These are phyloP conservation scores for Cokeromyces recurvatus DNA, from an alignment of 371 early-diverging fungal species.

Conservation along the genomic window DNA sequence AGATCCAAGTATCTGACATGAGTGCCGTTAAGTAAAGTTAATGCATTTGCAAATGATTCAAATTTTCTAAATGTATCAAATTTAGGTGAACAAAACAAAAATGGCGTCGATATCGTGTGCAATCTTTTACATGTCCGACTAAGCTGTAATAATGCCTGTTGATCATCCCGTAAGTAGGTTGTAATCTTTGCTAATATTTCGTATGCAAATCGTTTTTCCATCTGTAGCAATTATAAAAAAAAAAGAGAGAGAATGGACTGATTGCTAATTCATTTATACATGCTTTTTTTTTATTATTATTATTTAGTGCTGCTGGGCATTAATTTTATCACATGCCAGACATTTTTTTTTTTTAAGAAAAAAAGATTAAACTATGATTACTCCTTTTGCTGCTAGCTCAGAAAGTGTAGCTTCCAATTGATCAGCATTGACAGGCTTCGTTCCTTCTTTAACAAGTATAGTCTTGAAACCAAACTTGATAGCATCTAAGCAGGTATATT, in stretches of 20 bases:
- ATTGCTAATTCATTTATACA: no score
- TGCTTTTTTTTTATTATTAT: no score
- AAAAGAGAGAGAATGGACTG: no score
- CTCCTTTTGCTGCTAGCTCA: conserved; percentile 22
- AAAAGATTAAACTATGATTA: no score
- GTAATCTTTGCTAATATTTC: conserved; percentile 47
- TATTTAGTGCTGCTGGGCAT: no score
- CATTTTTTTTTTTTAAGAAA: no score
- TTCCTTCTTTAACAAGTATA: conserved; percentile 27
- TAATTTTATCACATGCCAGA: no score
- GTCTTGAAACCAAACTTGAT: conserved; percentile 45
- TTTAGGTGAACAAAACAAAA: conserved; percentile 15
- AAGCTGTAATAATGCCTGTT: conserved; percentile 6
- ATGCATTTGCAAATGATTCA: conserved; percentile 6
- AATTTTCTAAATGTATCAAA: conserved; percentile 2
- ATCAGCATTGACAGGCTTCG: conserved; percentile 21
- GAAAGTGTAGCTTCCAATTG: conserved; percentile 16
- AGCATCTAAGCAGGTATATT: conserved; percentile 37
- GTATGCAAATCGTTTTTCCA: conserved; percentile 29
- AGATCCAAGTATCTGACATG: conserved; percentile 11
- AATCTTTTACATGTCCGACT: conserved; percentile 2
- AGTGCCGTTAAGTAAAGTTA: conserved; percentile 1
- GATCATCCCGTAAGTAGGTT: conserved; percentile 10
- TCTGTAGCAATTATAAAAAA: no score
- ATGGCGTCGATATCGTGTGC: not conserved